Conservation (phyloP, 352 stramenopile genomes). For the Globisporangium rhizosaccharum region DNA sequence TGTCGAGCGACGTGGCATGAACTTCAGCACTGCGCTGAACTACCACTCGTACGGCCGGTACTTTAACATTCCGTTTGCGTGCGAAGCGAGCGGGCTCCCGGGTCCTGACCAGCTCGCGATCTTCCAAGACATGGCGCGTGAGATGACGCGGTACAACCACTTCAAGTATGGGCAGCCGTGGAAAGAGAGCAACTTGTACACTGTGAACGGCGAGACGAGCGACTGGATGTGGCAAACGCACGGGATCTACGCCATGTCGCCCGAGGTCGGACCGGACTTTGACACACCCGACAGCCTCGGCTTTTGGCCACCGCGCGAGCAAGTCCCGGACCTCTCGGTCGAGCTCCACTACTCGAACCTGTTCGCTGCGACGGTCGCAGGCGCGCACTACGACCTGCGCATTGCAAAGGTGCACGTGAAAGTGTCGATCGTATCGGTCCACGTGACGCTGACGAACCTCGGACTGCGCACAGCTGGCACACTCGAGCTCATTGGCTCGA, state of each 20-base stretch:
- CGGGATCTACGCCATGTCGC: slow-evolving; percentile 81
- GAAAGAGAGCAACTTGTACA: slow-evolving; percentile 83
- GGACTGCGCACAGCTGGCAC: slow-evolving; percentile 23
- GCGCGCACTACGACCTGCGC: slow-evolving; percentile 44
- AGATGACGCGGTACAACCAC: slow-evolving; percentile 73
- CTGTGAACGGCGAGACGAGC: slow-evolving; percentile 83
- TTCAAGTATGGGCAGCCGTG: slow-evolving; percentile 77
- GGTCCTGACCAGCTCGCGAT: slow-evolving; percentile 23
- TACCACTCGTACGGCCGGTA: slow-evolving; percentile 85
- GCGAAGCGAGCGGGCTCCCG: slow-evolving; percentile 50
- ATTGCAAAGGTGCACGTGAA: slow-evolving; percentile 22
- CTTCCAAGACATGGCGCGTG: slow-evolving; percentile 46
- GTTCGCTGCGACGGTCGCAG: slow-evolving; percentile 39
- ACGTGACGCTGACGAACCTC: slow-evolving; percentile 30
- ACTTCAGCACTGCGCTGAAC: slow-evolving; percentile 68
- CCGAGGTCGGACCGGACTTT: slow-evolving; percentile 72
- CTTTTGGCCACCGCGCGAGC: slow-evolving; percentile 60
- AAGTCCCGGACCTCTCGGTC: slow-evolving; percentile 49
- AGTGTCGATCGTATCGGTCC: slow-evolving; percentile 17
- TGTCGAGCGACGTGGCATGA: slow-evolving; percentile 38
- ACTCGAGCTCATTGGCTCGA: slow-evolving; percentile 31
- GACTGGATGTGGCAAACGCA: slow-evolving; percentile 84
- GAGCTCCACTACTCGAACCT: slow-evolving; percentile 80
- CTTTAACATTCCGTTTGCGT: slow-evolving; percentile 83
- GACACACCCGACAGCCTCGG: slow-evolving; percentile 25